These are phyloP conservation scores for Ascocoryne sarcoides DNA, from an alignment of 2,329 filamentous ascomycete genomes.

Conservation along the genomic window DNA sequence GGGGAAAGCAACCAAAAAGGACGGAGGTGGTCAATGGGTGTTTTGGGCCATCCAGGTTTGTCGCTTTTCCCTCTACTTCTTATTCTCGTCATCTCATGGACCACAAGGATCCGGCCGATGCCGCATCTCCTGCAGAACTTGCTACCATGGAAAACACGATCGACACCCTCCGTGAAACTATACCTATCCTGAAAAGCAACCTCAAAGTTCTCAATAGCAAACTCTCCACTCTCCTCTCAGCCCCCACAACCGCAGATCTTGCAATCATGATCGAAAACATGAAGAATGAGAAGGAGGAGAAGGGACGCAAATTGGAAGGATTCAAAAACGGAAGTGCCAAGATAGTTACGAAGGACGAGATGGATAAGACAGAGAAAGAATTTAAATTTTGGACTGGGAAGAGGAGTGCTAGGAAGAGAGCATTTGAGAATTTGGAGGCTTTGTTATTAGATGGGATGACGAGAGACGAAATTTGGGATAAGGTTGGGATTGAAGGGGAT, in stretches of 20 bases:
- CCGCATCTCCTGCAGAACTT: constrained; percentile 39
- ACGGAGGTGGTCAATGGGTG: constrained; percentile 28
- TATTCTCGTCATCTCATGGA: not conserved
- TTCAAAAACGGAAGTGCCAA: constrained; percentile 32
- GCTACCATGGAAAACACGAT: constrained; percentile 41
- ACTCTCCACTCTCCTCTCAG: constrained; percentile 32
- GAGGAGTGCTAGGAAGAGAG: constrained; percentile 24
- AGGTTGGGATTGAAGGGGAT: constrained; percentile 22
- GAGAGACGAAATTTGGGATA: constrained; percentile 40
- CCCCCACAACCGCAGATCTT: constrained; percentile 43
- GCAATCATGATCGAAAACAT: constrained; percentile 34
- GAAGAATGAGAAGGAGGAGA: constrained; percentile 34
- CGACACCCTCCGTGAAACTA: constrained; percentile 34
- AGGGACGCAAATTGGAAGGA: constrained; percentile 33
- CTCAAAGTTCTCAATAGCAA: constrained; percentile 38
- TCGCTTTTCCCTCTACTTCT: constrained; percentile 4
- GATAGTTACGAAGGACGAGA: constrained; percentile 40
- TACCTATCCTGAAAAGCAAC: constrained; percentile 39
- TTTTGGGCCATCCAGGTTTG: constrained; percentile 27
- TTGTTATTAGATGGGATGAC: constrained; percentile 37
- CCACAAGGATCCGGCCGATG: constrained; percentile 38
- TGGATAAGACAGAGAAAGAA: constrained; percentile 36
- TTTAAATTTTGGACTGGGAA: constrained; percentile 36
- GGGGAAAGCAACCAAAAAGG: constrained; percentile 33
- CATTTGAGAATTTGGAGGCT: constrained; percentile 28